Conservation (phyloP, 257 asterid genomes). For the Ocimum tenuiflorum region DNA sequence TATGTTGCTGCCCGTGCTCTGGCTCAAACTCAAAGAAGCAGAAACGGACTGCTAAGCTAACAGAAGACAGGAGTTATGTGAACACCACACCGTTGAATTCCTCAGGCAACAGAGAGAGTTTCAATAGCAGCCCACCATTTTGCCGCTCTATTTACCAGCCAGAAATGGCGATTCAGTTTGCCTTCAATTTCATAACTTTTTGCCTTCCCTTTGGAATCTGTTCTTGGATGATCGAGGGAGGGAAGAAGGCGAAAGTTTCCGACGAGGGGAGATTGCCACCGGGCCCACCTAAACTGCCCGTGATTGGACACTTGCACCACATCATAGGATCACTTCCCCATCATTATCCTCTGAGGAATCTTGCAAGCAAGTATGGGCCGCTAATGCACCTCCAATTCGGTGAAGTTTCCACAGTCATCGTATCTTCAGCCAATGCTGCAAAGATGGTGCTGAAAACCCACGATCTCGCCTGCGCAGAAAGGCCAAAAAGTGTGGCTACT, state of each 20-base stretch:
- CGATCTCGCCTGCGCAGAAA: conserved; percentile 28
- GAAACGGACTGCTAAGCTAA: not conserved
- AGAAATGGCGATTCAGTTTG: conserved; percentile 13
- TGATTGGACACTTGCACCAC: conserved; percentile 34
- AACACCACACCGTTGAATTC: not conserved
- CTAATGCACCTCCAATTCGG: conserved; percentile 30
- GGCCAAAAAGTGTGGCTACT: conserved; percentile 27
- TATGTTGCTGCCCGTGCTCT: conserved; percentile 17
- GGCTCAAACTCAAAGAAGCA: not conserved
- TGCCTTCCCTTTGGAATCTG: conserved; percentile 11
- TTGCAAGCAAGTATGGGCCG: conserved; percentile 24
- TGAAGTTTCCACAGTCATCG: conserved; percentile 13
- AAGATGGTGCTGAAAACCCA: conserved; percentile 25
- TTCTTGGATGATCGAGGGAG: conserved; percentile 14
- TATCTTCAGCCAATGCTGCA: conserved; percentile 27
- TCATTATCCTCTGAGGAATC: conserved; percentile 24
- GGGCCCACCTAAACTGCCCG: conserved; percentile 30
- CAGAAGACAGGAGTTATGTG: not conserved
- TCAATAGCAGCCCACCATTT: not conserved
- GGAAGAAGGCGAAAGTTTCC: conserved; percentile 8
- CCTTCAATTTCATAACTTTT: conserved; percentile 14
- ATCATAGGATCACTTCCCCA: conserved; percentile 22
- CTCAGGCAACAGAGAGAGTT: not conserved
- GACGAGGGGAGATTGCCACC: conserved; percentile 25
- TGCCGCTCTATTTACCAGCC: conserved; percentile 11